Evolutionary conservation across 768 basidiomycete genomes (phyloP).

Genomic region (Lactarius akahatsu): DNA sequence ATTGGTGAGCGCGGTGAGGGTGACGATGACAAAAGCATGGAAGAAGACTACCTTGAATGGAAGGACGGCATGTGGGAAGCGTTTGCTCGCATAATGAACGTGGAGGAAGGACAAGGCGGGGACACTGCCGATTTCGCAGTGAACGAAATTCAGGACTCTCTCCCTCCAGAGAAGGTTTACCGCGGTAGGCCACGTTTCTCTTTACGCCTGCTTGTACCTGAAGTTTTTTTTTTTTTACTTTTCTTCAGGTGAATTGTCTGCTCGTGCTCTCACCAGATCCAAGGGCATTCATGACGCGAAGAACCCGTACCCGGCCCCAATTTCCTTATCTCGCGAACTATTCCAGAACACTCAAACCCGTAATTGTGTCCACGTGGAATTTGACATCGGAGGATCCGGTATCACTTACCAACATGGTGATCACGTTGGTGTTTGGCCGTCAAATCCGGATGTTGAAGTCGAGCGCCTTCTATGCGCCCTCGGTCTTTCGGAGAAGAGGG

Average conservation of each 20-base stretch:
- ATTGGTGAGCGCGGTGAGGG: constrained; percentile 93
- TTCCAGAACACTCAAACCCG: constrained; percentile 72
- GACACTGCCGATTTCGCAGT: constrained; percentile 94
- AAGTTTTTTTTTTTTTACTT: constrained; percentile 17
- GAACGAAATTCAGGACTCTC: constrained; percentile 65
- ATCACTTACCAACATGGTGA: constrained; percentile 99
- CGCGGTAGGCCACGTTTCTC: constrained; percentile 55
- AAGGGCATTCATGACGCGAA: constrained; percentile 98
- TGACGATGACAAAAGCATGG: constrained; percentile 99
- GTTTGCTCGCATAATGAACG: constrained; percentile 76
- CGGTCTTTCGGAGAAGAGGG: constrained; percentile 77
- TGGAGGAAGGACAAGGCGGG: constrained; percentile 95
- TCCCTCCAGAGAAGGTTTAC: constrained; percentile 87
- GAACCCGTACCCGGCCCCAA: constrained; percentile 91
- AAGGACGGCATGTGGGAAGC: constrained; percentile 97
- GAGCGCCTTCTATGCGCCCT: constrained; percentile 83
- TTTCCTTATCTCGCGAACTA: constrained; percentile 75
- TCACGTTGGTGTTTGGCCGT: constrained; percentile 96
- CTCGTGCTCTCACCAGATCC: constrained; percentile 87
- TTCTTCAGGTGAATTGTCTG: constrained; percentile 82
- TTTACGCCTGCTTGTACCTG: constrained; percentile 3
- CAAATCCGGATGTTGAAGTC: constrained; percentile 90
- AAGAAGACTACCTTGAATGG: constrained; percentile 99
- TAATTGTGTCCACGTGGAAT: constrained; percentile 93
- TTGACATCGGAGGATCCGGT: constrained; percentile 91